Conservation (phyloP, 2,329 filamentous ascomycete genomes). For the Fusarium floridanum region DNA sequence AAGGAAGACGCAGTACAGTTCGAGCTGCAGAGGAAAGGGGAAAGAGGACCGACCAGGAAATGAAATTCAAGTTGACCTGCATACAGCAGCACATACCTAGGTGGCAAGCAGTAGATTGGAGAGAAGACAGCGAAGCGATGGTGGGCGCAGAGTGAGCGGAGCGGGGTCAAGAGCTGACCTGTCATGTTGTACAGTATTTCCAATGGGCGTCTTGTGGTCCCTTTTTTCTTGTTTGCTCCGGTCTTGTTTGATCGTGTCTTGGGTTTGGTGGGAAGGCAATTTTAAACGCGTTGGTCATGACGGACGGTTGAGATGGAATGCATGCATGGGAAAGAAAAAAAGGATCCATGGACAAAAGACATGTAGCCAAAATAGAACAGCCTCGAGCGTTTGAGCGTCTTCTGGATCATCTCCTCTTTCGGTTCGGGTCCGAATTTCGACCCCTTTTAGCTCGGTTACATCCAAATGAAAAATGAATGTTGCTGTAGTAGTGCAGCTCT, state of each 20-base stretch:
- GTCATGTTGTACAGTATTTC: constrained; percentile 40
- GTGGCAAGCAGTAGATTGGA: constrained; percentile 8
- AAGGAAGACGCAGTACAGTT: constrained; percentile 2
- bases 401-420: not conserved
- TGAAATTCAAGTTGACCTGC: constrained; percentile 34
- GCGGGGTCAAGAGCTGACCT: constrained; percentile 39
- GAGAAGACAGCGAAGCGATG: constrained; percentile 22
- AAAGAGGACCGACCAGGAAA: constrained; percentile 15
- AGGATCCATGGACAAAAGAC: constrained; percentile 11
- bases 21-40: constrained; percentile 14
- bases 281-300: constrained; percentile 31
- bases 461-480: not conserved
- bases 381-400: not conserved
- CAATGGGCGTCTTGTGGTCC: constrained; percentile 10
- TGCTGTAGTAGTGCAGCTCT: not conserved
- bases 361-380: constrained; percentile 9
- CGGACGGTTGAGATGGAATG: constrained; percentile 5
- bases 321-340: not conserved
- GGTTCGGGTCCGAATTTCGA: not conserved
- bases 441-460: not conserved
- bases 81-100: constrained; percentile 15
- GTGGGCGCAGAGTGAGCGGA: constrained; percentile 34
- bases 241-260: constrained; percentile 16
- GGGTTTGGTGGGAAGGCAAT: constrained; percentile 12
- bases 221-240: constrained; percentile 12